A percentile compares a stretch with the other conserved stretches of the same genome.
Conservation (phyloP, 2,329 filamentous ascomycete species). For the Tolypocladium pustulatum region DNA sequence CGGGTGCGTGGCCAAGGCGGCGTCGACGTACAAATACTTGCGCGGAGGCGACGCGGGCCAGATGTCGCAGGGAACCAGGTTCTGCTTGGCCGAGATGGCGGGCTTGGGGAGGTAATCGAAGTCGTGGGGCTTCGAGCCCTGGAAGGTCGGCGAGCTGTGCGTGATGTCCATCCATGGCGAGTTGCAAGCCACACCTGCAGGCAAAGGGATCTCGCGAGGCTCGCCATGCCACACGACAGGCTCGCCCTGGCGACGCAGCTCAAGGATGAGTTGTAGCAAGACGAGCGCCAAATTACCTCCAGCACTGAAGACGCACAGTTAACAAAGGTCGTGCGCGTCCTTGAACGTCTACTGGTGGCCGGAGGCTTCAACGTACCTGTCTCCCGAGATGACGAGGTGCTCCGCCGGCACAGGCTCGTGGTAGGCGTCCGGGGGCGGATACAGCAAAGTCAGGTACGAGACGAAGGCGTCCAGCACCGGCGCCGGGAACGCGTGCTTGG, state of each 20-base stretch:
- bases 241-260: slow-evolving; percentile 38
- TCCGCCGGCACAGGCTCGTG: slow-evolving; percentile 54
- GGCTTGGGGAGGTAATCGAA: slow-evolving; percentile 41
- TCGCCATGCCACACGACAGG: slow-evolving; percentile 51
- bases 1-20: slow-evolving; percentile 50
- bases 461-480: slow-evolving; percentile 63
- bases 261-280: slow-evolving; percentile 57
- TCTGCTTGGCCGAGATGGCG: slow-evolving; percentile 16
- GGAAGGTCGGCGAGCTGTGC: slow-evolving; percentile 32
- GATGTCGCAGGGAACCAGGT: slow-evolving; percentile 32
- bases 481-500: slow-evolving; percentile 64
- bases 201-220: slow-evolving; percentile 49
- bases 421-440: slow-evolving; percentile 56
- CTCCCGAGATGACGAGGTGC: slow-evolving; percentile 62
- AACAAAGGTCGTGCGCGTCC: neutral
- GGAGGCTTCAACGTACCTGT: slow-evolving; percentile 35
- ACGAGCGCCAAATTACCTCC: slow-evolving; percentile 61
- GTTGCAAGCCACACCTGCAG: slow-evolving; percentile 51
- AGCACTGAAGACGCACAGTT: slow-evolving; percentile 35
- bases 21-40: slow-evolving; percentile 41
- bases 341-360: neutral
- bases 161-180: slow-evolving; percentile 66
- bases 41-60: slow-evolving; percentile 50
- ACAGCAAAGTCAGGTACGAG: slow-evolving; percentile 62
- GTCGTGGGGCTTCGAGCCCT: slow-evolving; percentile 12